These are phyloP conservation scores for Tulasnella sp. DNA, from an alignment of 768 basidiomycete genomes.

Conservation along the genomic window DNA sequence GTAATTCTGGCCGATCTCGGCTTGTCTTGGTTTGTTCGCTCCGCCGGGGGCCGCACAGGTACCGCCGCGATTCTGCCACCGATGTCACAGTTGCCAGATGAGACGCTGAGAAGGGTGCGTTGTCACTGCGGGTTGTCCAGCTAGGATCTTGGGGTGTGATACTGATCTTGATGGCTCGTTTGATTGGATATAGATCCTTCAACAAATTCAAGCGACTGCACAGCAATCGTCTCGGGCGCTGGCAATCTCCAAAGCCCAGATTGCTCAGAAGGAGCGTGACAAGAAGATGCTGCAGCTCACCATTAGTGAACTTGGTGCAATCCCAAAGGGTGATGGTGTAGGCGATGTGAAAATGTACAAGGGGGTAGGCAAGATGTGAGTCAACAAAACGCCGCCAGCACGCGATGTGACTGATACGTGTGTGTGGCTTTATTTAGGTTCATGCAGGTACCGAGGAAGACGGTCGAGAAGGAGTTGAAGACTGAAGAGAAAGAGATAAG, in stretches of 20 bases:
- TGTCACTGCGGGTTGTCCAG: background rate
- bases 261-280: conserved; percentile 74
- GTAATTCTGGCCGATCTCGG: too few species aligned
- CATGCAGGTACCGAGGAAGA: conserved; percentile 67
- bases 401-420: background rate
- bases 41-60: too few species aligned
- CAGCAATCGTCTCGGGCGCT: conserved; percentile 75
- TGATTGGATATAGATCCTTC: conserved; percentile 72
- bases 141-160: background rate
- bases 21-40: too few species aligned
- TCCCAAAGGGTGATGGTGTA: conserved; percentile 32
- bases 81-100: conserved; percentile 60
- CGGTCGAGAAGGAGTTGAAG: conserved; percentile 70
- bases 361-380: conserved; percentile 92
- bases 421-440: conserved; percentile 49
- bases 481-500: conserved; percentile 69
- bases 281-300: conserved; percentile 83
- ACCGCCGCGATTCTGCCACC: conserved; percentile 18
- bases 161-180: too few species aligned
- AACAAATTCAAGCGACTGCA: conserved; percentile 88
- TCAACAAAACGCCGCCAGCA: conserved; percentile 8
- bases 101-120: conserved; percentile 67
- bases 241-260: conserved; percentile 63
- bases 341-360: conserved; percentile 78
- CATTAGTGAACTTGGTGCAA: conserved; percentile 63